Conservation (phyloP, 352 stramenopile genomes). For the Phytophthora capsici region DNA sequence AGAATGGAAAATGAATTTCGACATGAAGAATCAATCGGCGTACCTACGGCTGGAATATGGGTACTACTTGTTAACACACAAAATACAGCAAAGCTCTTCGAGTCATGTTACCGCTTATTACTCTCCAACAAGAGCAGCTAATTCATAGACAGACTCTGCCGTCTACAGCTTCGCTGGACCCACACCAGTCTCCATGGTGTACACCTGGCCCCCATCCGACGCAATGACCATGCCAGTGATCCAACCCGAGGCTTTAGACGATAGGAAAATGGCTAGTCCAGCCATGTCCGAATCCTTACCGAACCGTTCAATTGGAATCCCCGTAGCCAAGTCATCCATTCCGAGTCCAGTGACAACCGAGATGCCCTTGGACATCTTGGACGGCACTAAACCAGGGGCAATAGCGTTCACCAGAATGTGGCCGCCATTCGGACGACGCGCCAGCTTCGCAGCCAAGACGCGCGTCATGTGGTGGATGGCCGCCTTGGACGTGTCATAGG, state of each 20-base stretch:
- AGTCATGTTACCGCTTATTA: too few relatives aligned
- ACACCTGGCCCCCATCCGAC: conserved; percentile 90
- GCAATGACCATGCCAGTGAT: conserved; percentile 93
- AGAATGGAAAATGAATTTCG: background rate
- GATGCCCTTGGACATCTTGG: conserved; percentile 91
- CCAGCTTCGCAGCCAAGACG: conserved; percentile 92
- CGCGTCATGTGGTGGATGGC: conserved; percentile 95
- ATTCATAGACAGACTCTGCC: background rate
- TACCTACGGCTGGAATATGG: too few relatives aligned
- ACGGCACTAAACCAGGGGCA: conserved; percentile 92
- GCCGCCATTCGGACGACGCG: conserved; percentile 70
- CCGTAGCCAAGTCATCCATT: conserved; percentile 68
- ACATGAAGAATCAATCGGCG: background rate
- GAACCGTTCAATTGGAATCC: conserved; percentile 84
- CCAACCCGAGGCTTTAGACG: conserved; percentile 89
- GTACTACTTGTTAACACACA: too few relatives aligned
- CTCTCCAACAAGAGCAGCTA: too few relatives aligned
- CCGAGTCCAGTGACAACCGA: conserved; percentile 42
- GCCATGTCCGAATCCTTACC: conserved; percentile 93
- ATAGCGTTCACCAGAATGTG: conserved; percentile 96
- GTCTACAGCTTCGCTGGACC: conserved; percentile 48
- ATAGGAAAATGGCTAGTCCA: conserved; percentile 93
- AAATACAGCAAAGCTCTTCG: too few relatives aligned
- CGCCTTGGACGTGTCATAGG: conserved; percentile 96
- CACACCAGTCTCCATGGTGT: conserved; percentile 46